Base-by-base conservation (phyloP, 2,329 filamentous ascomycete species). In the Bertia moriformis region DNA sequence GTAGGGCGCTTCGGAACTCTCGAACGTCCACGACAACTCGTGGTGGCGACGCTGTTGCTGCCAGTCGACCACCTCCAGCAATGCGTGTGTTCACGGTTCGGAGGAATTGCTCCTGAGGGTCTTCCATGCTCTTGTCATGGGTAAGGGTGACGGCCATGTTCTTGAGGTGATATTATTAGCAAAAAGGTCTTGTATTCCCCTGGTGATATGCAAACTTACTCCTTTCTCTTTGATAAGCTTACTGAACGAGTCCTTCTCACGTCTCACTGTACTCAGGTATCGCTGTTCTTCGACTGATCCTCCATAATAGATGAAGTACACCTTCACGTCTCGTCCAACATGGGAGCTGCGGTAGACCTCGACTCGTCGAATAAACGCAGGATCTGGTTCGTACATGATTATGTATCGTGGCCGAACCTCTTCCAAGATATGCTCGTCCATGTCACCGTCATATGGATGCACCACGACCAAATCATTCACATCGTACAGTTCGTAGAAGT, bases 381-480 rank as follows among this genome's bases (percentile, higher is more conserved):
- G 78, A 47, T 96, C 87, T 1, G 91, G 89, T 55, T 96, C 91
- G 58, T 95, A 98, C 91, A 98, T 96, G 61, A 98, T 83, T 42
- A 98, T 86, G 57, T 95, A 95, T 43, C 84, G 78, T 22, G 91
- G 91, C 51, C 84, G 87, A 42, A 91, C 70, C 59, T 98, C 91
- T 55, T 98, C 89, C 1, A 98, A 71, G n/a, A 96, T 71, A 55
- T 93, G 85, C 54, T 96, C 91, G 55, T 98, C 91, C 63, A 89
- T 82, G 54, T 96, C 91, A 10, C 88, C 88, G 43, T 94, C 87
- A 55, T 94, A 98, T 1, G 91, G 83, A 55, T 96, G 91, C 14
- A 96, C 69, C 30, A 94, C 76, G 12, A 96, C 70, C 15, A 96
- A 65, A 47, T 89, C 81, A 45, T 95, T 88, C 82, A 91, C 89